phyloP scores from a whole-genome alignment of 1,139 yeast species.

The Candida neerlandica region DNA sequence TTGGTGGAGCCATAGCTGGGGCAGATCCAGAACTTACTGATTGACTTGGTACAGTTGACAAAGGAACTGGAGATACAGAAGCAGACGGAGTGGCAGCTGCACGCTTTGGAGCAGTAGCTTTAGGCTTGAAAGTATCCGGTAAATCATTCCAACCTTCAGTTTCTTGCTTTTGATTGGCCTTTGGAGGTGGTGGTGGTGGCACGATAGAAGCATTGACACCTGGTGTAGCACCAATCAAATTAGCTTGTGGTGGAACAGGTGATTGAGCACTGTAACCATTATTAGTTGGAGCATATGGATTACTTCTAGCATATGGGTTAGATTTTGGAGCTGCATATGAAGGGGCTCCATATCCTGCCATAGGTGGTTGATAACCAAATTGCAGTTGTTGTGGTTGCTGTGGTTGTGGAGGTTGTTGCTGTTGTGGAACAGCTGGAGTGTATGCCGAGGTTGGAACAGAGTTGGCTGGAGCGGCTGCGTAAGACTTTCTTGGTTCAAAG shows the following conservation, averaged over 20 bases:
- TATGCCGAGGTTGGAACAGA: slow-evolving; percentile 10
- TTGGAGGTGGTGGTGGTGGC: slow-evolving; percentile 39
- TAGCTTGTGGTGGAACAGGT: slow-evolving; percentile 16
- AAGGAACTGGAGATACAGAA: slow-evolving; percentile 25
- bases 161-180: slow-evolving; percentile 50
- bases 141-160: slow-evolving; percentile 95
- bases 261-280: slow-evolving; percentile 23
- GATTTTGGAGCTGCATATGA: slow-evolving; percentile 21
- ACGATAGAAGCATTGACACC: neutral
- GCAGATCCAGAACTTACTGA: neutral
- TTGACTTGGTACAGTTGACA: slow-evolving; percentile 15
- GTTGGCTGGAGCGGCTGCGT: neutral
- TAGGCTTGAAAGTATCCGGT: slow-evolving; percentile 65
- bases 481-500: neutral
- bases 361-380: slow-evolving; percentile 15
- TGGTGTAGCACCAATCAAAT: slow-evolving; percentile 9
- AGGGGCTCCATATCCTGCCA: slow-evolving; percentile 17
- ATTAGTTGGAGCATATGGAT: slow-evolving; percentile 31
- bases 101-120: slow-evolving; percentile 53
- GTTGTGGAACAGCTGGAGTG: slow-evolving; percentile 7
- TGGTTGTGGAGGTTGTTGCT: slow-evolving; percentile 12
- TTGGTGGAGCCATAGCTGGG: slow-evolving; percentile 12
- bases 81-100: slow-evolving; percentile 41
- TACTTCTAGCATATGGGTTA: slow-evolving; percentile 28
- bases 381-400: slow-evolving; percentile 8